phyloP scores from a whole-genome alignment of 768 basidiomycete genomes.

The Russula virescens region DNA sequence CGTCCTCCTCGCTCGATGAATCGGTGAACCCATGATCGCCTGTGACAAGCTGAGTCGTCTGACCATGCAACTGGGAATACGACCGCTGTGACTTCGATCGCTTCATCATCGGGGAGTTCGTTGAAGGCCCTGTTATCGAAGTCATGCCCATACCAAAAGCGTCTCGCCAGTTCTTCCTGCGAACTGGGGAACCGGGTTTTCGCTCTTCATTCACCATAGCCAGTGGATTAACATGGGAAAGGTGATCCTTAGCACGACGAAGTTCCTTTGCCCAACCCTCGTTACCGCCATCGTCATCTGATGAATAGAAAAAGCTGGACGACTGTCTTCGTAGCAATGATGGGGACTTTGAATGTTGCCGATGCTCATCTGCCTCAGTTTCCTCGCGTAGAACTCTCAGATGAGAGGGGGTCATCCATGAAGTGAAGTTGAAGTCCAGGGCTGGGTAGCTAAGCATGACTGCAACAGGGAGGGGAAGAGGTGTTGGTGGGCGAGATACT shows the following conservation, averaged over 20 bases:
- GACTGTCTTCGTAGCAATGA: constrained; percentile 45
- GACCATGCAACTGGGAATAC: constrained; percentile 6
- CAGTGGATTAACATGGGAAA: constrained; percentile 83
- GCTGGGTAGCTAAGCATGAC: constrained; percentile 88
- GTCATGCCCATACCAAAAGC: constrained; percentile 28
- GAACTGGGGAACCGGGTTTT: constrained; percentile 26
- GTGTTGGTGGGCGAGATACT: constrained; percentile 29
- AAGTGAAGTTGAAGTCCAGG: constrained; percentile 96
- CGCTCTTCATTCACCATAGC: constrained; percentile 75
- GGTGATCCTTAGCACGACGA: constrained; percentile 49
- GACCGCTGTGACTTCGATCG: constrained; percentile 22
- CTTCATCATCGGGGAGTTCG: constrained; percentile 7
- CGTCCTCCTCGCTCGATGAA: constrained; percentile 35
- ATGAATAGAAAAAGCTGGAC: constrained; percentile 67
- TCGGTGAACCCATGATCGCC: not conserved
- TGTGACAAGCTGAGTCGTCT: not conserved
- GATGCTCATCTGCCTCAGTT: constrained; percentile 24
- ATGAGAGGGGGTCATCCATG: constrained; percentile 89
- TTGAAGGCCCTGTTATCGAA: constrained; percentile 23
- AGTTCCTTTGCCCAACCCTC: constrained; percentile 25
- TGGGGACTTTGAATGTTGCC: constrained; percentile 20
- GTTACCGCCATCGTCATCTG: constrained; percentile 58
- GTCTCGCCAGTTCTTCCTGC: constrained; percentile 32
- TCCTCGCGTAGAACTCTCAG: constrained; percentile 81
- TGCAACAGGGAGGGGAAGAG: constrained; percentile 68